These are phyloP conservation scores for Botrytis paeoniae DNA, from an alignment of 2,329 filamentous ascomycete species.

Conservation along the genomic window DNA sequence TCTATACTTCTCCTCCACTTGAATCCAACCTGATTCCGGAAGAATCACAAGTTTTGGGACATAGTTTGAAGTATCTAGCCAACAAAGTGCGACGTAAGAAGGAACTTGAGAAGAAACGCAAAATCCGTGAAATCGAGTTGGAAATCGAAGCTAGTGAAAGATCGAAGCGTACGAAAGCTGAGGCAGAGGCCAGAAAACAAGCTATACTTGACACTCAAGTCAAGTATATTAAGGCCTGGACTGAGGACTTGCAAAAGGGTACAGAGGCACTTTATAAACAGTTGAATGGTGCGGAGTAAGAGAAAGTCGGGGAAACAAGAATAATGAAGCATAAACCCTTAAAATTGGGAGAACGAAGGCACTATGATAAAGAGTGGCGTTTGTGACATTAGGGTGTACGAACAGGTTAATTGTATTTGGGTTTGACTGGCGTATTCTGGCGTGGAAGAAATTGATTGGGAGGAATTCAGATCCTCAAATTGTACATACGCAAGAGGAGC, in stretches of 20 bases:
- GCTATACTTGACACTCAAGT: conserved; percentile 27
- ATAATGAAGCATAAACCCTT: conserved; percentile 87
- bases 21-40: conserved; percentile 40
- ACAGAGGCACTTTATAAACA: conserved; percentile 34
- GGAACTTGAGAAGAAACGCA: conserved; percentile 35
- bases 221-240: conserved; percentile 27
- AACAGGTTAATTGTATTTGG: background rate
- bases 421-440: background rate
- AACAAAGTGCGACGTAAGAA: conserved; percentile 43
- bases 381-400: background rate
- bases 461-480: background rate
- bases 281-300: conserved; percentile 33
- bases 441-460: background rate
- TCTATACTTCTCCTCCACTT: conserved; percentile 65
- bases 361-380: conserved; percentile 32
- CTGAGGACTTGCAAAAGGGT: conserved; percentile 28
- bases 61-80: conserved; percentile 50
- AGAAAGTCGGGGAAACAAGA: conserved; percentile 13
- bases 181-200: conserved; percentile 21
- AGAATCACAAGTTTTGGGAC: conserved; percentile 40
- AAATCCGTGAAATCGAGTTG: conserved; percentile 29
- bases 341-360: conserved; percentile 82
- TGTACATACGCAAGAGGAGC: conserved; percentile 5
- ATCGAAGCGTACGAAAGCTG: conserved; percentile 29
- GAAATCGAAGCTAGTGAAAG: conserved; percentile 34